These are phyloP conservation scores for Rhynchospora breviuscula DNA, from an alignment of 176 grass and related monocot genomes.

Conservation along the genomic window DNA sequence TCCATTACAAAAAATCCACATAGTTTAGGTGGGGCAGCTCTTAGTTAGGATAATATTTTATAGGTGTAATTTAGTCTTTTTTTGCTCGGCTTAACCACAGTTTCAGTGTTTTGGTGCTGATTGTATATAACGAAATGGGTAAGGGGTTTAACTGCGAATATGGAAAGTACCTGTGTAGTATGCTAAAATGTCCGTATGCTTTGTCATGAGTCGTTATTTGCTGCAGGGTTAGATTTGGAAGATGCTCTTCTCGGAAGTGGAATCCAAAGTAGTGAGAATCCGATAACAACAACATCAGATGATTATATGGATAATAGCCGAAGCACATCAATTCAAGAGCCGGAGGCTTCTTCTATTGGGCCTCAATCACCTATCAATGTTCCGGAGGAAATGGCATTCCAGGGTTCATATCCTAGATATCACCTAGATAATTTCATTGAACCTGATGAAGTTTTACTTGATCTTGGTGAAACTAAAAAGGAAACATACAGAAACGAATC, in stretches of 20 bases:
- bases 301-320: background rate
- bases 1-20: background rate
- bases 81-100: background rate
- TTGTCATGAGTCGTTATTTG: slow-evolving; percentile 5
- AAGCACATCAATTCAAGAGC: slow-evolving; percentile 23
- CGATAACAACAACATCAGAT: background rate
- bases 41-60: slow-evolving; percentile 1
- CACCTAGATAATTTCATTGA: slow-evolving; percentile 23
- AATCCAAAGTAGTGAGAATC: slow-evolving; percentile 28
- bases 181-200: background rate
- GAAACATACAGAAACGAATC: slow-evolving; percentile 15
- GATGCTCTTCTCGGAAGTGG: slow-evolving; percentile 28
- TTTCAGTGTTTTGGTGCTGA: background rate
- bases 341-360: slow-evolving; percentile 32
- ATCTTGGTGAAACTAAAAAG: slow-evolving; percentile 24
- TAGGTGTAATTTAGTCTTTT: background rate
- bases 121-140: background rate
- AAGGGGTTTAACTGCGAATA: background rate
- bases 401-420: slow-evolving; percentile 23
- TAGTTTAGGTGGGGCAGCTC: background rate
- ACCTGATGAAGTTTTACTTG: slow-evolving; percentile 32
- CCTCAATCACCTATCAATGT: slow-evolving; percentile 24
- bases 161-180: background rate
- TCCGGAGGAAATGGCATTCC: slow-evolving; percentile 14
- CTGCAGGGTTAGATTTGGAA: slow-evolving; percentile 41